Evolutionary conservation across 2,329 filamentous ascomycete species (phyloP).

Genomic region (Cercospora beticola): DNA sequence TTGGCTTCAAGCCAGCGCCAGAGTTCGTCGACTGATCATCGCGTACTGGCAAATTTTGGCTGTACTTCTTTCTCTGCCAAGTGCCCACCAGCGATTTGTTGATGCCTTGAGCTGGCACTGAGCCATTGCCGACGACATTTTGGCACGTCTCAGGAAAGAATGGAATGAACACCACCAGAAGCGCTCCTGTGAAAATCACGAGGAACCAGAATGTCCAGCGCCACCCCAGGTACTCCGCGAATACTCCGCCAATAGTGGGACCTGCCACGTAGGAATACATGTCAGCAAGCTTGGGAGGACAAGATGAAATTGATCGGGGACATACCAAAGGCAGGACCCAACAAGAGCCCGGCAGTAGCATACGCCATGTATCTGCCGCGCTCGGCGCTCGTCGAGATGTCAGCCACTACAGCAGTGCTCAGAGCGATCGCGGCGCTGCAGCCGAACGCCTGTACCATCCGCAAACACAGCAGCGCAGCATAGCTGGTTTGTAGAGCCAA

Average conservation of each 20-base stretch:
- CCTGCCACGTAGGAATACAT: not conserved
- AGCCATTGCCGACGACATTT: slow-evolving; percentile 44
- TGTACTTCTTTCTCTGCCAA: slow-evolving; percentile 25
- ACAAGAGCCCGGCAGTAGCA: slow-evolving; percentile 26
- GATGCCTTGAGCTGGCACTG: slow-evolving; percentile 30
- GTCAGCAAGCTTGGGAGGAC: too few species aligned
- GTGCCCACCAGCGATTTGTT: slow-evolving; percentile 33
- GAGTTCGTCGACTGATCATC: slow-evolving; percentile 15
- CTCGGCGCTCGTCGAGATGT: slow-evolving; percentile 39
- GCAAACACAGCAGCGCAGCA: slow-evolving; percentile 31
- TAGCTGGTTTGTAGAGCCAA: slow-evolving; percentile 31
- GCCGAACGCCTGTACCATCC: slow-evolving; percentile 45
- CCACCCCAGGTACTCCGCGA: slow-evolving; percentile 39
- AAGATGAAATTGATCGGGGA: too few species aligned
- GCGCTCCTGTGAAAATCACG: slow-evolving; percentile 40
- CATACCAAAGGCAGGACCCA: slow-evolving; percentile 25
- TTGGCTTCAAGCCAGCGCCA: slow-evolving; percentile 3
- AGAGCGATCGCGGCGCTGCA: slow-evolving; percentile 43
- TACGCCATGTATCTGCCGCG: slow-evolving; percentile 44
- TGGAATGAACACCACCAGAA: slow-evolving; percentile 34
- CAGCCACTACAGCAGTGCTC: slow-evolving; percentile 38
- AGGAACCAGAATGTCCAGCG: slow-evolving; percentile 47
- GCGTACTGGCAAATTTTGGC: slow-evolving; percentile 5
- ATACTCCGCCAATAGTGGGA: slow-evolving; percentile 35
- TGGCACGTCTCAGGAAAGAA: slow-evolving; percentile 43